Conservation (phyloP, 2,329 filamentous ascomycete species). For the Stagonosporopsis tanaceti region DNA sequence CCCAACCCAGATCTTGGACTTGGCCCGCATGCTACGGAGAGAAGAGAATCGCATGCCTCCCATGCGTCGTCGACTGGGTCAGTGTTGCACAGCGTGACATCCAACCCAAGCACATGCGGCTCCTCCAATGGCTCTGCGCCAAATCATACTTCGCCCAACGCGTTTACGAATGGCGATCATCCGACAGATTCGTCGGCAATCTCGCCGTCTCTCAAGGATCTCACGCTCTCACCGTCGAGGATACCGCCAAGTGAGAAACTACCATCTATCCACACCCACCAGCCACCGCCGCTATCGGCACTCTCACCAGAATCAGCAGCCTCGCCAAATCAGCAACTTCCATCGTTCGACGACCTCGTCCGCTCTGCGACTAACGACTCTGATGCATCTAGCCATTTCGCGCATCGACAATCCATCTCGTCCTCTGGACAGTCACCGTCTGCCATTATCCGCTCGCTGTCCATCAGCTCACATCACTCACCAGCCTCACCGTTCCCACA, state of each 20-base stretch:
- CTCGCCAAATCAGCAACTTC: conserved; percentile 45
- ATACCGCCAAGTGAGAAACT: conserved; percentile 42
- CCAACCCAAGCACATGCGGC: conserved; percentile 12
- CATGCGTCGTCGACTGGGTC: conserved; percentile 19
- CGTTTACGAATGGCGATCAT: conserved; percentile 12
- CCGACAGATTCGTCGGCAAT: conserved; percentile 31
- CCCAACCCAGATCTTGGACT: conserved; percentile 4
- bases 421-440: conserved; percentile 49
- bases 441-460: conserved; percentile 40
- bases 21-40: neutral
- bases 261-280: conserved; percentile 46
- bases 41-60: conserved; percentile 18
- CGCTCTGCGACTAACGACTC: conserved; percentile 43
- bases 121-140: conserved; percentile 18
- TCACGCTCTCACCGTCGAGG: conserved; percentile 44
- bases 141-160: conserved; percentile 20
- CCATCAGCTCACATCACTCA: conserved; percentile 43
- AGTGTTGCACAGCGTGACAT: conserved; percentile 13
- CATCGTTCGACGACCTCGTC: conserved; percentile 46
- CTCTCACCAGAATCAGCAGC: conserved; percentile 37
- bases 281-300: conserved; percentile 36
- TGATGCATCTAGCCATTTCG: conserved; percentile 16
- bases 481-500: conserved; percentile 42
- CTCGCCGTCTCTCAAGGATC: conserved; percentile 40
- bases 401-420: conserved; percentile 48